Conservation (phyloP, 2,329 filamentous ascomycete genomes). For the Chaetomium sp. region DNA sequence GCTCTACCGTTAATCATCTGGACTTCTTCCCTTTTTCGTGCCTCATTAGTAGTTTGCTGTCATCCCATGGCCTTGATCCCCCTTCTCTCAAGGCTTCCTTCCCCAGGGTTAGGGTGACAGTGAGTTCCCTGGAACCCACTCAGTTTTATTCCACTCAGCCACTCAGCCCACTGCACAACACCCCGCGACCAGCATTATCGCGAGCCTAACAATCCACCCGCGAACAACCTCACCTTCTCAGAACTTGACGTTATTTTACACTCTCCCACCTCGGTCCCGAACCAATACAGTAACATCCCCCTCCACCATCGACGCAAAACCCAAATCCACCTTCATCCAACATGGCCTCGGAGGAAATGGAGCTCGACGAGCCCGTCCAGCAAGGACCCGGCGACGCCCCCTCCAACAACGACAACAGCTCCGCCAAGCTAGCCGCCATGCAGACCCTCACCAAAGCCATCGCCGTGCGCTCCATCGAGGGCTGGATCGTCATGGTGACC, state of each 20-base stretch:
- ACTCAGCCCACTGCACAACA: slow-evolving; percentile 1
- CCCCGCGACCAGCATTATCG: not conserved
- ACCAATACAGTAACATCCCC: not conserved
- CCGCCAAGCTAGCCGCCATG: slow-evolving; percentile 63
- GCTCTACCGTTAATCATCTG: not conserved
- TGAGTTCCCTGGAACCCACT: not conserved
- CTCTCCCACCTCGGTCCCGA: not conserved
- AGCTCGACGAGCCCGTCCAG: slow-evolving; percentile 54
- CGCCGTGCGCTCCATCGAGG: slow-evolving; percentile 83
- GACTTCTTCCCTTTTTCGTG: not conserved
- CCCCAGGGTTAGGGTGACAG: not conserved
- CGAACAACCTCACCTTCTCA: not conserved
- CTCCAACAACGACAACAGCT: slow-evolving; percentile 44
- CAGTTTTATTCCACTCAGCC: slow-evolving; percentile 5
- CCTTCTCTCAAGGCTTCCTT: not conserved
- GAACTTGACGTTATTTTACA: not conserved
- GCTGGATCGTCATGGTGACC: slow-evolving; percentile 85
- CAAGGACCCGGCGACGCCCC: slow-evolving; percentile 36
- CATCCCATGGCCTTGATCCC: not conserved
- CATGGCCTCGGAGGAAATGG: slow-evolving; percentile 62
- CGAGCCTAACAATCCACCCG: not conserved
- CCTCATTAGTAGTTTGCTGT: not conserved
- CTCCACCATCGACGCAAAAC: not conserved
- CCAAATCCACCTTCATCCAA: slow-evolving; percentile 5
- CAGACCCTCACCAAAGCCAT: slow-evolving; percentile 73